Conservation (phyloP, 2,329 filamentous ascomycete species). For the Cordyceps fumosorosea region DNA sequence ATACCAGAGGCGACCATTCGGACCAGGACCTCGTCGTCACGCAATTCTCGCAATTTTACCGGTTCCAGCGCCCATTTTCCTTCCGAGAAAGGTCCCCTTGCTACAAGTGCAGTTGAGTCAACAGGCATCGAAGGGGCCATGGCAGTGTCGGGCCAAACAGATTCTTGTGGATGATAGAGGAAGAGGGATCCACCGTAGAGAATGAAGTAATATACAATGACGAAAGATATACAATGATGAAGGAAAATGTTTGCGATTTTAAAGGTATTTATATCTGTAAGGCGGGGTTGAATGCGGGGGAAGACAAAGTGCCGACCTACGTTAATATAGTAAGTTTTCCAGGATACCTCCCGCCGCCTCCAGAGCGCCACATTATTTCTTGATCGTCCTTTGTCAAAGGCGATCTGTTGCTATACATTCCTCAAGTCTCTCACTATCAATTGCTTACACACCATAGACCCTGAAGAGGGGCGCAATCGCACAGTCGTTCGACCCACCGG, state of each 20-base stretch:
- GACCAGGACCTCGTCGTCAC: constrained; percentile 43
- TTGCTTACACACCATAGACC: no score
- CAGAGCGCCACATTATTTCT: neutral
- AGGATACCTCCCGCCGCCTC: neutral
- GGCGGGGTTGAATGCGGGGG: constrained; percentile 7
- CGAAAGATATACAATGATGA: neutral
- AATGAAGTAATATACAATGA: neutral
- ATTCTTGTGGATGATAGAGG: no score
- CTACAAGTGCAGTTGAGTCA: constrained; percentile 24
- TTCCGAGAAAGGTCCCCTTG: constrained; percentile 25
- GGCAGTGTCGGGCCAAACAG: neutral
- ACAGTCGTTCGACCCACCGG: no score
- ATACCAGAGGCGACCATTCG: constrained; percentile 48
- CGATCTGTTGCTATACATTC: no score
- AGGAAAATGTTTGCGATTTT: neutral
- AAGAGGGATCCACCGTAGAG: neutral
- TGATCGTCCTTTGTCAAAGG: no score
- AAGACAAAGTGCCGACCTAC: neutral
- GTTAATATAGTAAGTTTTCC: neutral
- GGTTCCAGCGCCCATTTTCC: constrained; percentile 27
- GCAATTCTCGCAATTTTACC: constrained; percentile 22
- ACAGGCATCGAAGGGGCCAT: constrained; percentile 15
- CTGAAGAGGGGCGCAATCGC: no score
- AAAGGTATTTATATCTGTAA: neutral
- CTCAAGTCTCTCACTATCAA: no score